These are phyloP conservation scores for Diaporthe sp. DNA, from an alignment of 2,329 filamentous ascomycete genomes.

Conservation along the genomic window DNA sequence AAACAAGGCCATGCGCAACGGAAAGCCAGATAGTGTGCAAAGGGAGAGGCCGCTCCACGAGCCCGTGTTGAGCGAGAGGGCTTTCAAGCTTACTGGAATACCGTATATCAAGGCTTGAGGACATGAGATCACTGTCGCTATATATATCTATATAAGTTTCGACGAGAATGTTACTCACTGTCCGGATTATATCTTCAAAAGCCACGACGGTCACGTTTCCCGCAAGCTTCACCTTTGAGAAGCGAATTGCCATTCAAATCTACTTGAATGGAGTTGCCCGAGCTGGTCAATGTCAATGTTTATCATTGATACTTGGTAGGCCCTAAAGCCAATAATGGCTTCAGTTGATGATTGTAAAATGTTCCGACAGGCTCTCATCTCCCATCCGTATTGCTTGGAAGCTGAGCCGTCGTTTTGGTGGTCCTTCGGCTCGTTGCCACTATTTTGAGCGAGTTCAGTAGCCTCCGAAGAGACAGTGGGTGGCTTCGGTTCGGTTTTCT, in stretches of 20 bases:
- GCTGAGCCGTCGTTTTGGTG: background rate
- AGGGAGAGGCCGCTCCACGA: constrained; percentile 55
- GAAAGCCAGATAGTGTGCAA: constrained; percentile 50
- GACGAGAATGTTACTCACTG: background rate
- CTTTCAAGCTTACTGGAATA: constrained; percentile 62
- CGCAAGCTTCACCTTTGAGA: background rate
- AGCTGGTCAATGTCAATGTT: background rate
- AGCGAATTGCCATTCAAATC: background rate
- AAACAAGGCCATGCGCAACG: constrained; percentile 43
- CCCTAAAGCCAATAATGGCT: background rate
- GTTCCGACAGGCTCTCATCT: background rate
- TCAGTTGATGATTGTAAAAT: background rate
- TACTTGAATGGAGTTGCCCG: background rate
- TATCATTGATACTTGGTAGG: no score
- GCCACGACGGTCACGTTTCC: background rate
- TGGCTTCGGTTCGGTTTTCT: constrained; percentile 15
- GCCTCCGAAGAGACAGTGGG: background rate
- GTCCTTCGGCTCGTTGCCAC: background rate
- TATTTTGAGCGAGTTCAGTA: background rate
- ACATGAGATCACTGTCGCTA: background rate
- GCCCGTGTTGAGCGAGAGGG: constrained; percentile 55
- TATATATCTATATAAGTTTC: background rate
- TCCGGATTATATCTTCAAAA: no score
- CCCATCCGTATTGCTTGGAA: background rate
- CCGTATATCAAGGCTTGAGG: constrained; percentile 52